A percentile compares a stretch with the other conserved stretches of the same genome.
Conservation (phyloP, 805 yeast genomes). For the Cyberlindnera misumaiensis region DNA sequence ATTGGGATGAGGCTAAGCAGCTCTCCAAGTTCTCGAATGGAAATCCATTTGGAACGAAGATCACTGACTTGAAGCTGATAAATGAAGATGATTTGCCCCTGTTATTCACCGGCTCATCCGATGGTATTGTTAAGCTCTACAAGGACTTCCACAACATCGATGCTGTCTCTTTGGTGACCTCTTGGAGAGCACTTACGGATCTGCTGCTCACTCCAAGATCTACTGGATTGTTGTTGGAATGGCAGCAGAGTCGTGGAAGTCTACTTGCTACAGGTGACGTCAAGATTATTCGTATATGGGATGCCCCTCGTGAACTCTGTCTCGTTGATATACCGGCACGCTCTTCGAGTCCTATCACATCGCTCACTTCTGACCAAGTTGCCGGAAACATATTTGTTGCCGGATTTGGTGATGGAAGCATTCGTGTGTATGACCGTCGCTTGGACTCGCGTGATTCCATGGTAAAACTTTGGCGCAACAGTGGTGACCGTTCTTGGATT, state of each 20-base stretch:
- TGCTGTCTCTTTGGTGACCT: slow-evolving; percentile 58
- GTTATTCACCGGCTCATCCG: slow-evolving; percentile 82
- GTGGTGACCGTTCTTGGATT: slow-evolving; percentile 45
- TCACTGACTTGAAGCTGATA: slow-evolving; percentile 77
- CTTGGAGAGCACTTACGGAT: slow-evolving; percentile 93
- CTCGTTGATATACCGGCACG: slow-evolving; percentile 85
- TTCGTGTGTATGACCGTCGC: slow-evolving; percentile 88
- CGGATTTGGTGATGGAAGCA: slow-evolving; percentile 86
- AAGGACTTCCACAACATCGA: slow-evolving; percentile 59
- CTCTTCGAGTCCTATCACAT: slow-evolving; percentile 80
- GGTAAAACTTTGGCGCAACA: slow-evolving; percentile 74
- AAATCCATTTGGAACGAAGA: slow-evolving; percentile 81
- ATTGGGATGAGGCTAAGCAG: slow-evolving; percentile 62
- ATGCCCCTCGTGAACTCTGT: slow-evolving; percentile 89
- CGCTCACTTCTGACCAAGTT: slow-evolving; percentile 90
- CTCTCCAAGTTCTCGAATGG: slow-evolving; percentile 72
- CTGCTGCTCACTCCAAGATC: slow-evolving; percentile 73
- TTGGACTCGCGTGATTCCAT: slow-evolving; percentile 78
- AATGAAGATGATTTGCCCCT: slow-evolving; percentile 92
- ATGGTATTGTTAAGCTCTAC: slow-evolving; percentile 87
- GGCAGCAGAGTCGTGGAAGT: slow-evolving; percentile 96
- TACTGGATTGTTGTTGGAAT: slow-evolving; percentile 80
- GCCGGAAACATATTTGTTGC: slow-evolving; percentile 87
- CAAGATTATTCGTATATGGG: slow-evolving; percentile 88
- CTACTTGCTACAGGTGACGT: slow-evolving; percentile 92